phyloP scores from a whole-genome alignment of 2,329 filamentous ascomycete genomes.

The Fusarium penzigii region DNA sequence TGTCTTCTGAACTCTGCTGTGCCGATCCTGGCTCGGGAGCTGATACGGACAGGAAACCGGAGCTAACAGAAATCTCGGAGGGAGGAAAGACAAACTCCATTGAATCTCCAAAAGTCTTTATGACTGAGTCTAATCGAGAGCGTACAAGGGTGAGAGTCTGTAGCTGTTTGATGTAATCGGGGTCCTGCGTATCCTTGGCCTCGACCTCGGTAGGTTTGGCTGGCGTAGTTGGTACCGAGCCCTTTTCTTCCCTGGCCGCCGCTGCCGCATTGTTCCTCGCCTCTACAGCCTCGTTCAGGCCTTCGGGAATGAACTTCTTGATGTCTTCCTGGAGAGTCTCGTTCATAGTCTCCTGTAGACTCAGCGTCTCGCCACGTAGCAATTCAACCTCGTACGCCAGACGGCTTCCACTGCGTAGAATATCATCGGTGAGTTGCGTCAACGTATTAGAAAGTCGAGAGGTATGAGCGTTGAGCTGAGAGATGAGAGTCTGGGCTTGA shows the following conservation, averaged over 20 bases:
- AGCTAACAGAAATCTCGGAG: conserved; percentile 79
- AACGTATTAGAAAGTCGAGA: conserved; percentile 78
- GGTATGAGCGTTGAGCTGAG: conserved; percentile 86
- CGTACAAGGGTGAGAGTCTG: conserved; percentile 83
- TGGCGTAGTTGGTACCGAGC: conserved; percentile 24
- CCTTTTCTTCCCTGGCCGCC: conserved; percentile 19
- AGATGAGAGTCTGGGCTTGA: conserved; percentile 81
- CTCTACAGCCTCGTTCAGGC: conserved; percentile 38
- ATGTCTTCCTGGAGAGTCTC: conserved; percentile 74
- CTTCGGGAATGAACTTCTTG: conserved; percentile 65
- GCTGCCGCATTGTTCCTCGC: conserved; percentile 18
- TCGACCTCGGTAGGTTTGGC: conserved; percentile 6
- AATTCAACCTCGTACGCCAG: conserved; percentile 95
- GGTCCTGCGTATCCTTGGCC: conserved; percentile 45
- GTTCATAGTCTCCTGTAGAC: conserved; percentile 76
- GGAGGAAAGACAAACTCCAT: conserved; percentile 95
- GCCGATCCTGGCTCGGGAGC: conserved; percentile 71
- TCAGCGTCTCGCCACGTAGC: conserved; percentile 80
- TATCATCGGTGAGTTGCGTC: conserved; percentile 91
- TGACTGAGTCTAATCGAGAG: conserved; percentile 81
- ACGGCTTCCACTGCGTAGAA: conserved; percentile 82
- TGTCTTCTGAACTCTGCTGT: conserved; percentile 75
- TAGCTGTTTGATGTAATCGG: conserved; percentile 73
- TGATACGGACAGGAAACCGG: conserved; percentile 87
- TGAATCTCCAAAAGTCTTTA: conserved; percentile 88